A percentile compares a stretch with the other conserved stretches of the same genome.
Conservation (phyloP, 495 filamentous ascomycete species). For the Trichoderma reesei region DNA sequence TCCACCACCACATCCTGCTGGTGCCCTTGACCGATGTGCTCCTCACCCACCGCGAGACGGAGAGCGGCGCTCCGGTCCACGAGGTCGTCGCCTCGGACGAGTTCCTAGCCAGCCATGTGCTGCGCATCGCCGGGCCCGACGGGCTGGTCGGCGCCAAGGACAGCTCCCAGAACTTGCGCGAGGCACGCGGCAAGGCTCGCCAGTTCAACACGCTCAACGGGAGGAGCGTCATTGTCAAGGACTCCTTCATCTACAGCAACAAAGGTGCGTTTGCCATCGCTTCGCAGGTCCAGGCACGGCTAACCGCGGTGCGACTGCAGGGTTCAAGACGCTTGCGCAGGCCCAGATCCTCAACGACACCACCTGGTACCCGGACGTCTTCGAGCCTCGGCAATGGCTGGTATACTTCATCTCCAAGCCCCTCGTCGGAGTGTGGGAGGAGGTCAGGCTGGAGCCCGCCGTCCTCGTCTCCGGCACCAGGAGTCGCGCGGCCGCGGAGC, state of each 20-base stretch:
- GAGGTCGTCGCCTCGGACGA: conserved; percentile 85
- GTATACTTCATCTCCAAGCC: conserved; percentile 94
- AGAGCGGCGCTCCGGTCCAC: conserved; percentile 64
- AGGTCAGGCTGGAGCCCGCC: conserved; percentile 55
- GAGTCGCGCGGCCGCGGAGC: conserved; percentile 21
- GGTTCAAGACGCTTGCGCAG: conserved; percentile 85
- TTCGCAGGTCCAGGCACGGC: background rate
- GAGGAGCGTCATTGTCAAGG: conserved; percentile 87
- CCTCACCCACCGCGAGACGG: conserved; percentile 78
- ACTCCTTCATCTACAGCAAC: conserved; percentile 87
- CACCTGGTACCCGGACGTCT: conserved; percentile 76
- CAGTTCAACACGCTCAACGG: conserved; percentile 89
- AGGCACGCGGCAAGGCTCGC: conserved; percentile 86
- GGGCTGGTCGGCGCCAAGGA: conserved; percentile 57
- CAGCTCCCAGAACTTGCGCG: conserved; percentile 60
- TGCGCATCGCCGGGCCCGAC: conserved; percentile 63
- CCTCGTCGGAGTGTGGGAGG: conserved; percentile 75
- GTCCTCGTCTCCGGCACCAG: conserved; percentile 37
- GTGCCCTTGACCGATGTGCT: conserved; percentile 89
- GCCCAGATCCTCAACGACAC: conserved; percentile 78
- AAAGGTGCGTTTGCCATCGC: conserved; percentile 54
- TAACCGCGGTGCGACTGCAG: conserved; percentile 31
- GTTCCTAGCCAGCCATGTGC: conserved; percentile 92
- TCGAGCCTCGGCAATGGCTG: conserved; percentile 83
- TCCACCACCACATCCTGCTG: conserved; percentile 88